phyloP scores from a whole-genome alignment of 768 basidiomycete genomes.

The Xerocomellus dryophilus region DNA sequence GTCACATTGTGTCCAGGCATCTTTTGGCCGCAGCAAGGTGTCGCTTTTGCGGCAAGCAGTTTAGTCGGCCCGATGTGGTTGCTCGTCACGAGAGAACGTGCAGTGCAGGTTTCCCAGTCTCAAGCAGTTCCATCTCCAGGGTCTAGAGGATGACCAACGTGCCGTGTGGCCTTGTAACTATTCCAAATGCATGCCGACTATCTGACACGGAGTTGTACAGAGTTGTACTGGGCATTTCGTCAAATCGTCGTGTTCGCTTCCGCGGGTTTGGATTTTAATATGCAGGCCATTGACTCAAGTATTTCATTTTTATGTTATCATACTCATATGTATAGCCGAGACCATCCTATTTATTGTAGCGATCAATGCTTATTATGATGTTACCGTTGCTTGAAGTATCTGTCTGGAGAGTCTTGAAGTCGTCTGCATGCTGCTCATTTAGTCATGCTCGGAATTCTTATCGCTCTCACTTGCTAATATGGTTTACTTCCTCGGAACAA shows the following conservation, averaged over 20 bases:
- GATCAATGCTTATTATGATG: neutral
- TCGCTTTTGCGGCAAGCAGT: constrained; percentile 21
- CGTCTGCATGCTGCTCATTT: neutral
- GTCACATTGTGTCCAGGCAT: constrained; percentile 30
- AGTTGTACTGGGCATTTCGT: neutral
- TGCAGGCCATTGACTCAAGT: constrained; percentile 7
- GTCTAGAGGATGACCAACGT: neutral
- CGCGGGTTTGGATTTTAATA: constrained; percentile 4
- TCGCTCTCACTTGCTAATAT: neutral
- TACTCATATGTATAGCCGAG: constrained; percentile 1
- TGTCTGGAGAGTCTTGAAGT: neutral
- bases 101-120: neutral
- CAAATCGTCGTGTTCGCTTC: constrained; percentile 1
- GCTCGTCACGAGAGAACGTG: constrained; percentile 27
- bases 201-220: neutral
- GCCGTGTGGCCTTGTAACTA: neutral
- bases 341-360: constrained; percentile 3
- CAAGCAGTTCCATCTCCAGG: neutral
- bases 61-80: constrained; percentile 29
- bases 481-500: neutral
- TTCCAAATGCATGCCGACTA: neutral
- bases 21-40: constrained; percentile 24
- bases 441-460: neutral
- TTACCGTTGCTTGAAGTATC: neutral
- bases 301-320: constrained; percentile 10